Percentiles rank a stretch among this genome's conserved stretches.
Conservation (phyloP, 2,329 filamentous ascomycete species). For the Beauveria pseudobassiana region DNA sequence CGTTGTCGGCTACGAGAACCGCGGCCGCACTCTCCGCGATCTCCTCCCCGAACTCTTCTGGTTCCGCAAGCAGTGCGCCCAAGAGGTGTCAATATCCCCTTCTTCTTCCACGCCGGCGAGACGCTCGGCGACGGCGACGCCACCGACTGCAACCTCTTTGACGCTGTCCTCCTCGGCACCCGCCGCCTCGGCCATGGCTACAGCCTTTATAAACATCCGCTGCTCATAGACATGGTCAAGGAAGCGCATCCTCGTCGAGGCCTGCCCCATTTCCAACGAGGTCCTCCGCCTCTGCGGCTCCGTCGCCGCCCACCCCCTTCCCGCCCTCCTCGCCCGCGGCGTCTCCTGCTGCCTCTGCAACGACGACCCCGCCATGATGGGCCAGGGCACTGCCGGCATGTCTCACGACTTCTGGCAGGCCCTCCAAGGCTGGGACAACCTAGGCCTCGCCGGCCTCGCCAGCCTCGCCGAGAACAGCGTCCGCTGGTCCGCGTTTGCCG, state of each 20-base stretch:
- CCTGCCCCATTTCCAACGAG: conserved; percentile 87
- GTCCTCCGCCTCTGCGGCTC: conserved; percentile 71
- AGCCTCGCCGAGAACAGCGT: conserved; percentile 89
- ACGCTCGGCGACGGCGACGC: conserved; percentile 66
- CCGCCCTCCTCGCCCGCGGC: conserved; percentile 75
- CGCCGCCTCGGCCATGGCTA: conserved; percentile 85
- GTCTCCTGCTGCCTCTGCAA: conserved; percentile 81
- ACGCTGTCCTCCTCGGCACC: conserved; percentile 79
- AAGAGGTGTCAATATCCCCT: conserved; percentile 76
- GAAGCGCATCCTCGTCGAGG: conserved; percentile 83
- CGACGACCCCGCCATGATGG: conserved; percentile 83
- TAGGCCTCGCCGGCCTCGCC: conserved; percentile 79
- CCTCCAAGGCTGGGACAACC: conserved; percentile 83
- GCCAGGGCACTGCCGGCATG: conserved; percentile 73
- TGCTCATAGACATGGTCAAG: conserved; percentile 82
- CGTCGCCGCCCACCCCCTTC: conserved; percentile 72
- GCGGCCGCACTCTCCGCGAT: conserved; percentile 66
- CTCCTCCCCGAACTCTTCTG: conserved; percentile 82
- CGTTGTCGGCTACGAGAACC: conserved; percentile 80
- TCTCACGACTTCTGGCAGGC: conserved; percentile 94
- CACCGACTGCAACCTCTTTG: conserved; percentile 77
- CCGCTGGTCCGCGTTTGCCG: conserved; percentile 82
- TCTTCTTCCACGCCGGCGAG: conserved; percentile 94
- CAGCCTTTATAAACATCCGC: conserved; percentile 83
- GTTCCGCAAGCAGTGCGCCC: conserved; percentile 80